Evolutionary conservation across 345 rosid species (phyloP).

Genomic region (Gossypium sturtianum): DNA sequence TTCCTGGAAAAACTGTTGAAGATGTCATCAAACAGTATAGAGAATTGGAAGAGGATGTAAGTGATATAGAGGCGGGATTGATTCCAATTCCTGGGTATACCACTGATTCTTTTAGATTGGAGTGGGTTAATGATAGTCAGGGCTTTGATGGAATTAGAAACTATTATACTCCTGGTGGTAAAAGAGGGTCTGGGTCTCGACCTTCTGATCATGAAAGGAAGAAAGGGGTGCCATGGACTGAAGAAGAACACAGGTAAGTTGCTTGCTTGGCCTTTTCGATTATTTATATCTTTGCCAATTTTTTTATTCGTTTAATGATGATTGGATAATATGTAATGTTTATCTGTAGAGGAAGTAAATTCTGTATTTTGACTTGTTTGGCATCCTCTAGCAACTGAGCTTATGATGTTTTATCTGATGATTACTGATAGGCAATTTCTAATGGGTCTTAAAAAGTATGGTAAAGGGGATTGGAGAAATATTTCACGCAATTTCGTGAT

Average conservation of each 20-base stretch:
- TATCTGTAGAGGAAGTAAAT: not conserved
- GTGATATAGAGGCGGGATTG: slow-evolving; percentile 88
- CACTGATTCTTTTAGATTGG: slow-evolving; percentile 71
- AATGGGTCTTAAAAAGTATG: slow-evolving; percentile 87
- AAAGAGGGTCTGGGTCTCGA: slow-evolving; percentile 51
- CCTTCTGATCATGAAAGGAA: slow-evolving; percentile 84
- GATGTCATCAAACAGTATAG: slow-evolving; percentile 86
- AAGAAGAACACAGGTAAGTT: slow-evolving; percentile 92
- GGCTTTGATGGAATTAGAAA: slow-evolving; percentile 47
- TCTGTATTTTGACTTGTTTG: slow-evolving; percentile 11
- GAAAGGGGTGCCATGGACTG: slow-evolving; percentile 99
- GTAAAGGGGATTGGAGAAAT: slow-evolving; percentile 98
- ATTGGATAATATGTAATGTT: too few species aligned
- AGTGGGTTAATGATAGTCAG: slow-evolving; percentile 47
- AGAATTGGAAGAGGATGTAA: slow-evolving; percentile 87
- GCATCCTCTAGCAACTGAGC: slow-evolving; percentile 4
- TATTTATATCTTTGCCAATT: not conserved
- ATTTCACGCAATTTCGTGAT: slow-evolving; percentile 87
- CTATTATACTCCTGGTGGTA: slow-evolving; percentile 50
- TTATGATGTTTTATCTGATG: slow-evolving; percentile 11
- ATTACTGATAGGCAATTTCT: slow-evolving; percentile 67
- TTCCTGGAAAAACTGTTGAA: slow-evolving; percentile 86
- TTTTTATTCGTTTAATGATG: not conserved
- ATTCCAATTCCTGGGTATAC: slow-evolving; percentile 76
- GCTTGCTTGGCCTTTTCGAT: not conserved